phyloP scores from a whole-genome alignment of 2,329 filamentous ascomycete genomes.

The Ilyonectria robusta region DNA sequence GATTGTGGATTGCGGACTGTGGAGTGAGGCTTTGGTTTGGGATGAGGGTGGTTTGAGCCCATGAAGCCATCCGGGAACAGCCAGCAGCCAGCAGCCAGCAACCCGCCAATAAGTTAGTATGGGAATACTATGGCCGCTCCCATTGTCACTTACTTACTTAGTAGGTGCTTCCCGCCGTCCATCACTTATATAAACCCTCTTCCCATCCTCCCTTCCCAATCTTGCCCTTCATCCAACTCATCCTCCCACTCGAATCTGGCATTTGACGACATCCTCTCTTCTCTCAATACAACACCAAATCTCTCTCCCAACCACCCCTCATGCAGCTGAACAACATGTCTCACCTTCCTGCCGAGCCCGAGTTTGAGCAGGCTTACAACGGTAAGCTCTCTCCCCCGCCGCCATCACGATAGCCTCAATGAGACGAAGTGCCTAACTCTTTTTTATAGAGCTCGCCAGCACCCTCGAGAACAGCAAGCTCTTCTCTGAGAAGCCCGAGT shows the following conservation, averaged over 20 bases:
- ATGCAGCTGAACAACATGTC: slow-evolving; percentile 72
- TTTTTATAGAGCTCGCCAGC: slow-evolving; percentile 83
- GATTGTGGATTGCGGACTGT: slow-evolving; percentile 20
- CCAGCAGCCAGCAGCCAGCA: neutral
- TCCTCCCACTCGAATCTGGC: slow-evolving; percentile 19
- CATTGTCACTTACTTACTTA: neutral
- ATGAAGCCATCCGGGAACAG: neutral
- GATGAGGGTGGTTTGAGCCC: neutral
- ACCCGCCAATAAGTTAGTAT: neutral
- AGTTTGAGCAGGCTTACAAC: slow-evolving; percentile 99
- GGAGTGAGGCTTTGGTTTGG: slow-evolving; percentile 13
- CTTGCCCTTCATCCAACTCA: slow-evolving; percentile 22
- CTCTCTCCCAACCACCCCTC: slow-evolving; percentile 27
- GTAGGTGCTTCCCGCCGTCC: neutral
- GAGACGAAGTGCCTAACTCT: slow-evolving; percentile 6
- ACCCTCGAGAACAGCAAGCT: slow-evolving; percentile 95
- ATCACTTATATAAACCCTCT: slow-evolving; percentile 30
- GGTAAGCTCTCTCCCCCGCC: slow-evolving; percentile 67
- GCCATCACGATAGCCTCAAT: neutral
- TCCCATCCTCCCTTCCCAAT: slow-evolving; percentile 21
- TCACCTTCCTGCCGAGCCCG: slow-evolving; percentile 88
- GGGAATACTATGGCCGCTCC: slow-evolving; percentile 3
- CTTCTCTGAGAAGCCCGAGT: slow-evolving; percentile 95
- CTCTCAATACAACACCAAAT: slow-evolving; percentile 20
- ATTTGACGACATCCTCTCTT: slow-evolving; percentile 13